Conservation (phyloP, 805 yeast species). For the Torulaspora gathmanii region DNA sequence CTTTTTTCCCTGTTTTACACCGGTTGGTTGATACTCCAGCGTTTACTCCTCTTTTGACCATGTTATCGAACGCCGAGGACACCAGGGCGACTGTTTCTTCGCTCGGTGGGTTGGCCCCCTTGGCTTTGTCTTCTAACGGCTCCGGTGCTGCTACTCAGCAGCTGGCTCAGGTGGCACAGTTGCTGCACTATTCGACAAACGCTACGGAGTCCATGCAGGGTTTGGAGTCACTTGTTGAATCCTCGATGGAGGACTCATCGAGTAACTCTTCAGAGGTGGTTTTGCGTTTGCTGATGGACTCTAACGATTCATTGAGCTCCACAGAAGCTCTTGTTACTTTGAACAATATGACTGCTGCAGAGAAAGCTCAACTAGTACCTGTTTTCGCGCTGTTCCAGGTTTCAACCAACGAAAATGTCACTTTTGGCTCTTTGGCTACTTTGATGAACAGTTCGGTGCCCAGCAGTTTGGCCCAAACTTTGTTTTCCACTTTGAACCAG, state of each 20-base stretch:
- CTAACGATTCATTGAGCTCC: constrained; percentile 25
- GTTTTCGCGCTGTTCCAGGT: constrained; percentile 23
- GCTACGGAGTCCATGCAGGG: constrained; percentile 20
- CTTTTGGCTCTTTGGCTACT: constrained; percentile 20
- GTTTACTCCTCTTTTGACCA: constrained; percentile 27
- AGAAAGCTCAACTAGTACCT: constrained; percentile 25
- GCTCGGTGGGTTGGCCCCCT: constrained; percentile 27
- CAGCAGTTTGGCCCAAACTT: constrained; percentile 12
- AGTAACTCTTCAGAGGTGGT: constrained; percentile 16
- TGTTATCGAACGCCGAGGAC: constrained; percentile 28
- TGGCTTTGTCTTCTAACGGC: constrained; percentile 19
- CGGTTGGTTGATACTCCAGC: constrained; percentile 27
- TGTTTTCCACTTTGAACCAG: constrained; percentile 18
- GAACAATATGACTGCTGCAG: constrained; percentile 22
- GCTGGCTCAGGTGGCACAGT: constrained; percentile 14
- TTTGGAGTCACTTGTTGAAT: constrained; percentile 18
- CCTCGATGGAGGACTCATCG: constrained; percentile 11
- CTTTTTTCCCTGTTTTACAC: constrained; percentile 25
- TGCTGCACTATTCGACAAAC: constrained; percentile 20
- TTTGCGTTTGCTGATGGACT: constrained; percentile 22
- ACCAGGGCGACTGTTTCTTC: constrained; percentile 25
- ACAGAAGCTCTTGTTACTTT: constrained; percentile 25
- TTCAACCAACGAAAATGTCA: constrained; percentile 23
- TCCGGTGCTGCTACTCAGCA: constrained; percentile 15
- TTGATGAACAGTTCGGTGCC: constrained; percentile 25